Percentiles rank a stretch among this genome's conserved stretches.
Evolutionary conservation across 176 grass and related monocot genomes (phyloP).

Genomic region (maize (Zea mays)): Zm-B73-REFERENCE-NAM-5.0 NC_050100.1:196779501-196780000

Average conservation of each 20-base stretch:
- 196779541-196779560: conserved; percentile 15
- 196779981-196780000: not conserved
- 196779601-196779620: conserved; percentile 3
- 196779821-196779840: not conserved
- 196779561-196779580: not conserved
- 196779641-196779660: conserved; percentile 16
- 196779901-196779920: not conserved
- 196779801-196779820: too few species aligned
- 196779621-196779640: conserved; percentile 14
- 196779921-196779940: not conserved
- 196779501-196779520: not conserved
- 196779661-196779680: not conserved
- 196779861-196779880: not conserved
- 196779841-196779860: not conserved
- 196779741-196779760: not conserved
- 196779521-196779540: not conserved
- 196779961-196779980: not conserved
- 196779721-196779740: not conserved
- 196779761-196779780: too few species aligned
- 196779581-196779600: conserved; percentile 6
- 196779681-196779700: too few species aligned
- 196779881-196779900: not conserved
- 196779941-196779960: not conserved
- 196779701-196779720: too few species aligned
- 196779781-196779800: too few species aligned